Conservation (phyloP, 805 yeast genomes). For the Ogataea glucozyma region DNA sequence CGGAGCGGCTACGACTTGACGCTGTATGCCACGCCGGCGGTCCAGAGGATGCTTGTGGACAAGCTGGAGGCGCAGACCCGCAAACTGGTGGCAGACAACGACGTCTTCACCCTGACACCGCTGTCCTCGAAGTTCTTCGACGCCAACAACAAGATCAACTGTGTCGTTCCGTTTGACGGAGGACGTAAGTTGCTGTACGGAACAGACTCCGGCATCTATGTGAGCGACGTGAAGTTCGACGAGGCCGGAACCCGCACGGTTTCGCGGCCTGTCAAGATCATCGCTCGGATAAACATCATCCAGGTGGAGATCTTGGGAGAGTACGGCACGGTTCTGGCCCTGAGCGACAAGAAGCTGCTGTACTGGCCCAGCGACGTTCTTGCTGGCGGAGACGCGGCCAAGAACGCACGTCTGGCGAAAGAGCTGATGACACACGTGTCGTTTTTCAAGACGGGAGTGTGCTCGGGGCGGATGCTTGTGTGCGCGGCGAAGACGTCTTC, state of each 20-base stretch:
- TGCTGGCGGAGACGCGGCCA: constrained; percentile 45
- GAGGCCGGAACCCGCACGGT: constrained; percentile 54
- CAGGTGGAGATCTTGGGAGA: constrained; percentile 93
- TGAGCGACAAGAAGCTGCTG: constrained; percentile 78
- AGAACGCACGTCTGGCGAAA: constrained; percentile 65
- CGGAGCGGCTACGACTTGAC: constrained; percentile 55
- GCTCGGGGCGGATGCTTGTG: constrained; percentile 83
- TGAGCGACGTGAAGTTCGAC: constrained; percentile 63
- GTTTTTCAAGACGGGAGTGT: constrained; percentile 90
- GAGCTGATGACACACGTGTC: constrained; percentile 85
- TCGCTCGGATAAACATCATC: constrained; percentile 73
- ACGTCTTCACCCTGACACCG: constrained; percentile 76
- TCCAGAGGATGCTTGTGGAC: constrained; percentile 78
- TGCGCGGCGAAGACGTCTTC: constrained; percentile 88
- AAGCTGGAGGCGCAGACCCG: constrained; percentile 79
- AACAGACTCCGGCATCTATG: constrained; percentile 87
- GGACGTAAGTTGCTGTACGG: constrained; percentile 90
- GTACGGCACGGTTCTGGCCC: constrained; percentile 75
- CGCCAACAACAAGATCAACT: constrained; percentile 73
- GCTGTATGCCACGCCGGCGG: constrained; percentile 55
- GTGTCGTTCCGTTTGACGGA: constrained; percentile 93
- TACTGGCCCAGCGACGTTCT: constrained; percentile 77
- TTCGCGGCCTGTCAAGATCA: constrained; percentile 72
- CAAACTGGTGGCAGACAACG: constrained; percentile 67
- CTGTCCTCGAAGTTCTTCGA: constrained; percentile 76